phyloP scores from a whole-genome alignment of 2,329 filamentous ascomycete genomes.

The Lizonia empirigonia region DNA sequence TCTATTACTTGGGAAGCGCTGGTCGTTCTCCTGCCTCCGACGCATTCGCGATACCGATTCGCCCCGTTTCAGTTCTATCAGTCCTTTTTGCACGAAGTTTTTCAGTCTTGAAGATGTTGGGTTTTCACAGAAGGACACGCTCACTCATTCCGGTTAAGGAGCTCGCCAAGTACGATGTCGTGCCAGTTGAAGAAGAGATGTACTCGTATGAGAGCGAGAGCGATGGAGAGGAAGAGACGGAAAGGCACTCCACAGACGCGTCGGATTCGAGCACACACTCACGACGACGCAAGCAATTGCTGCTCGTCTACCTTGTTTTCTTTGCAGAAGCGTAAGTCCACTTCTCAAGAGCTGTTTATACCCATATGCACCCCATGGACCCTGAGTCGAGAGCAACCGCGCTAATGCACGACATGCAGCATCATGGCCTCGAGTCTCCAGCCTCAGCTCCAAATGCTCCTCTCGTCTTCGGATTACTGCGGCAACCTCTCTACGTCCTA shows the following conservation, averaged over 20 bases:
- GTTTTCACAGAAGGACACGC: slow-evolving; percentile 51
- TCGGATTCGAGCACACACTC: slow-evolving; percentile 20
- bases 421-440: slow-evolving; percentile 58
- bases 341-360: not conserved
- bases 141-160: slow-evolving; percentile 53
- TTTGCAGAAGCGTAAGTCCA: slow-evolving; percentile 53
- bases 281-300: slow-evolving; percentile 45
- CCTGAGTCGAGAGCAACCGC: slow-evolving; percentile 13
- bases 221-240: slow-evolving; percentile 42
- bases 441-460: slow-evolving; percentile 54
- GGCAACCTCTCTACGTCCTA: slow-evolving; percentile 54
- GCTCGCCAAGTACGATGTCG: slow-evolving; percentile 50
- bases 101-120: slow-evolving; percentile 45
- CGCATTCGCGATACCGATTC: slow-evolving; percentile 13
- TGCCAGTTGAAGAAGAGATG: slow-evolving; percentile 36
- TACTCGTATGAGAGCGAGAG: slow-evolving; percentile 30
- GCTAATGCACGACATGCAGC: slow-evolving; percentile 29
- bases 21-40: slow-evolving; percentile 13
- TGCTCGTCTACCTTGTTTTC: slow-evolving; percentile 54
- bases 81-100: not conserved
- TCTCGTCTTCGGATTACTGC: slow-evolving; percentile 53
- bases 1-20: slow-evolving; percentile 14
- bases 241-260: slow-evolving; percentile 26
- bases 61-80: slow-evolving; percentile 8
- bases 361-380: slow-evolving; percentile 1